phyloP scores from a whole-genome alignment of 1,284 basidiomycete species.

The Bondarzewia mesenterica region DNA sequence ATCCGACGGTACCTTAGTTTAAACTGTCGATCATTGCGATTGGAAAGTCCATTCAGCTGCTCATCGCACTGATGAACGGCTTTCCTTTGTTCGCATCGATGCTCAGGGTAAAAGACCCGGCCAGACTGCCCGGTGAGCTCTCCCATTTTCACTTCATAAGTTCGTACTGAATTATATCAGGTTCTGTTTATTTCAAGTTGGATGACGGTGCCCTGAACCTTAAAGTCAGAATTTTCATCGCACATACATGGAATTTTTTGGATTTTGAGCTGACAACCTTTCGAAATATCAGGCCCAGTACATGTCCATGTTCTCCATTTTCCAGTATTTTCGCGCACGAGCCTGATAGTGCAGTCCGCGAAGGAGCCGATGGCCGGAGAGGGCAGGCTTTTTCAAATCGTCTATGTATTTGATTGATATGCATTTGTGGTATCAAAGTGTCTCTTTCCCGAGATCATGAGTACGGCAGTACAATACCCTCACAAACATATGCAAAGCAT shows the following conservation, averaged over 20 bases:
- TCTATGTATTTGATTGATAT: too few species aligned
- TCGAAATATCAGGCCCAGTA: not conserved
- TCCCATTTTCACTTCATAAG: too few species aligned
- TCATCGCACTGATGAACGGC: constrained; percentile 76
- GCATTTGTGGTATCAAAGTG: not conserved
- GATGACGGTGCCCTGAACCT: not conserved
- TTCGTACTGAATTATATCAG: not conserved
- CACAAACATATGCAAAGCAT: not conserved
- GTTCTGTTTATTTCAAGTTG: not conserved
- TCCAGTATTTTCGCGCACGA: not conserved
- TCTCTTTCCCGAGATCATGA: too few species aligned
- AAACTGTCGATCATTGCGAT: constrained; percentile 37
- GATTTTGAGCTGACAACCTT: too few species aligned
- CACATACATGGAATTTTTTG: too few species aligned
- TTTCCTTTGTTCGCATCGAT: constrained; percentile 89
- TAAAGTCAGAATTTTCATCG: too few species aligned
- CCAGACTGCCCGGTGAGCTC: constrained; percentile 65
- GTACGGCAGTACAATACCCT: not conserved
- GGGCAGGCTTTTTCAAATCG: too few species aligned
- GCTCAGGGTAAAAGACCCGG: constrained; percentile 80
- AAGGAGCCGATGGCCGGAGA: too few species aligned
- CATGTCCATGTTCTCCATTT: not conserved
- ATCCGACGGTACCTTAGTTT: not conserved
- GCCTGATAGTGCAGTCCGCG: too few species aligned
- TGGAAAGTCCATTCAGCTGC: constrained; percentile 55